Base-by-base conservation (phyloP, 75 land plant genomes). In the Pseudotsuga menziesii region DNA sequence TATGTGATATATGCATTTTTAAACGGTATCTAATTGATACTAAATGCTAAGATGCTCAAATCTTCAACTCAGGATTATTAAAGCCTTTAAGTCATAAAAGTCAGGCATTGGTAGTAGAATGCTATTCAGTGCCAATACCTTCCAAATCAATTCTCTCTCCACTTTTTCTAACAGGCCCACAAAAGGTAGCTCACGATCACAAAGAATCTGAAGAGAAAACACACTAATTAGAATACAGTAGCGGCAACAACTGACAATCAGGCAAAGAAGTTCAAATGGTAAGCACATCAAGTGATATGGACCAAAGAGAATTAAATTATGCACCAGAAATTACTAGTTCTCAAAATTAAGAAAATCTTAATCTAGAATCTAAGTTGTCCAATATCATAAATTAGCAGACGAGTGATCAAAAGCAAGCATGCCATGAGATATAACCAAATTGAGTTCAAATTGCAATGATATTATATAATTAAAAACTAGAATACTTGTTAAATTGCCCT, bases 101-200 rank as follows among this genome's bases (percentile, higher is more conserved):
- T 7, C 44, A 69, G 25, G 52, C 48, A 69, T 9, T 69, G 8
- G n/a, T 2, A 69, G 23, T 69, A 32, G 41, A 20, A 69, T 41
- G 72, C 41, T 17, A 69, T n/a, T 69, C 41, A 69, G 20, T 69
- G 9, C 8, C 35, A 69, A 70, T 57, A 96, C 99, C 97, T 96
- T 96, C 92, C 94, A 90, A 36, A 82, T 77, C n/a, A 97, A 91
- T 85, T 97, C 99, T 72, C 84, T 85, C 78, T 92, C 98, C 35
- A 92, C 90, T 77, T 88, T 90, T 23, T 94, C 98, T 17, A 88
- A 58, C 39, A 97, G 78, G 25, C 95, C 99, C 78, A 96, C 85
- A 81, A 92, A 94, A 23, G 99, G 98, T 26, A 97, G 64, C 69
- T 89, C 83, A 54, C 93, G 85, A 80, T 86, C 88, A 88, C 99